A percentile compares a stretch with the other conserved stretches of the same genome.
phyloP scores from a whole-genome alignment of 768 basidiomycete genomes.

The Arthromyces matolae region DNA sequence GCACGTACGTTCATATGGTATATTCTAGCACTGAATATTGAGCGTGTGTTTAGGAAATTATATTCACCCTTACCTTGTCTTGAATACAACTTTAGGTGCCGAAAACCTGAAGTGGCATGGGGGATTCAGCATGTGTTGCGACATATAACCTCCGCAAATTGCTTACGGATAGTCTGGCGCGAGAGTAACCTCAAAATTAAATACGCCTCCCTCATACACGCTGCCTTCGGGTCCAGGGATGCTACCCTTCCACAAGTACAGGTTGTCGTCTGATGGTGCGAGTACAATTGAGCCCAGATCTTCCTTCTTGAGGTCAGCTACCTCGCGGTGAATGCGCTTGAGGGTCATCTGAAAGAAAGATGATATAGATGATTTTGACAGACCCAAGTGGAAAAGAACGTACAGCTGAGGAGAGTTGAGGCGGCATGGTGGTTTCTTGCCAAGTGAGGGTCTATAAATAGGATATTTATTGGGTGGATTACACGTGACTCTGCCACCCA shows the following conservation, averaged over 20 bases:
- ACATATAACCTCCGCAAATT: conserved; percentile 8
- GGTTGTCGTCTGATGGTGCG: conserved; percentile 57
- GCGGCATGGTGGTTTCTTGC: conserved; percentile 22
- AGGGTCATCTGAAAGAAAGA: conserved; percentile 45
- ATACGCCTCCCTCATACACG: conserved; percentile 77
- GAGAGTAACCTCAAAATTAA: conserved; percentile 62
- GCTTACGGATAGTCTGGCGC: conserved; percentile 78
- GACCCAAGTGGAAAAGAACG: not conserved
- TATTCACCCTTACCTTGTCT: conserved; percentile 56
- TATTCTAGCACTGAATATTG: conserved; percentile 43
- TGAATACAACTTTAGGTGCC: conserved; percentile 72
- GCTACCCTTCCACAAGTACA: conserved; percentile 72
- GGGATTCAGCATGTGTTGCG: conserved; percentile 1
- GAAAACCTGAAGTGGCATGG: conserved; percentile 52
- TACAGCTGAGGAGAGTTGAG: conserved; percentile 24
- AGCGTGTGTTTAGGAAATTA: not conserved
- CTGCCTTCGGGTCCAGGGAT: conserved; percentile 84
- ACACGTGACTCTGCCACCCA: not conserved
- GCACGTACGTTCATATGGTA: conserved; percentile 83
- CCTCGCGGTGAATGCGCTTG: conserved; percentile 82
- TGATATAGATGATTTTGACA: not conserved
- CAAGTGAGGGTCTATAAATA: not conserved
- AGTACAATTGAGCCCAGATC: conserved; percentile 74
- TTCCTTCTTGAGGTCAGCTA: conserved; percentile 77
- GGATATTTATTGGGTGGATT: conserved; percentile 1